phyloP scores from a whole-genome alignment of 257 asterid genomes.

The Gentiana straminea region DNA sequence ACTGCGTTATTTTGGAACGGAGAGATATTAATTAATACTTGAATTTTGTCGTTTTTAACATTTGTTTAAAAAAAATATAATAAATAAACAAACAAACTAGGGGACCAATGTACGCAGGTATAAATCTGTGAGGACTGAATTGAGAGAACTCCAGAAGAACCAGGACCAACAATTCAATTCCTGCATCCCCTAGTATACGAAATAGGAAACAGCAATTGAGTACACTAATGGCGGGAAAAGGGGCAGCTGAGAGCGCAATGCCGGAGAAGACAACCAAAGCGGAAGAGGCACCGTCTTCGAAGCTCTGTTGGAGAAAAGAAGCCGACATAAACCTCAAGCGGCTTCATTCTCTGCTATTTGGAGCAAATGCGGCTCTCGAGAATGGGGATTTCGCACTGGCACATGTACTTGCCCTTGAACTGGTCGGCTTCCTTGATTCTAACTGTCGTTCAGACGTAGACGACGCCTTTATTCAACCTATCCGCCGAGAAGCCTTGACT shows the following conservation, averaged over 20 bases:
- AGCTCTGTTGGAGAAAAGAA: constrained; percentile 69
- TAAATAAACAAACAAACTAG: too few species aligned
- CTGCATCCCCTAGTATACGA: too few species aligned
- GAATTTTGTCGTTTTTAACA: too few species aligned
- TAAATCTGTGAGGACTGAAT: too few species aligned
- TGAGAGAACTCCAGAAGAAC: too few species aligned
- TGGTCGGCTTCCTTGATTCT: constrained; percentile 90
- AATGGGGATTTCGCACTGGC: constrained; percentile 65
- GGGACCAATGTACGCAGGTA: too few species aligned
- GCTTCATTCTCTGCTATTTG: constrained; percentile 79
- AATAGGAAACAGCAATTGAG: not conserved
- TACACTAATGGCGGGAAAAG: constrained; percentile 70
- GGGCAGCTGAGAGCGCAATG: constrained; percentile 11
- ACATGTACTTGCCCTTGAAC: constrained; percentile 58
- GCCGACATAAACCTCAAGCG: constrained; percentile 66
- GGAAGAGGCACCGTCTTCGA: constrained; percentile 27
- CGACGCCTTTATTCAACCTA: constrained; percentile 68
- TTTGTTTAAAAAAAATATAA: too few species aligned
- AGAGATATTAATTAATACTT: too few species aligned
- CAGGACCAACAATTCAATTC: too few species aligned
- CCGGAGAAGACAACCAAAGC: constrained; percentile 19
- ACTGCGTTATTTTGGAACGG: too few species aligned
- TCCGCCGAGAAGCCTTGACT: constrained; percentile 68
- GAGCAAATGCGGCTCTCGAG: constrained; percentile 72
- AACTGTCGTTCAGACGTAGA: constrained; percentile 48